phyloP scores from a whole-genome alignment of 2,329 filamentous ascomycete genomes.

The Aspergillus sp. region DNA sequence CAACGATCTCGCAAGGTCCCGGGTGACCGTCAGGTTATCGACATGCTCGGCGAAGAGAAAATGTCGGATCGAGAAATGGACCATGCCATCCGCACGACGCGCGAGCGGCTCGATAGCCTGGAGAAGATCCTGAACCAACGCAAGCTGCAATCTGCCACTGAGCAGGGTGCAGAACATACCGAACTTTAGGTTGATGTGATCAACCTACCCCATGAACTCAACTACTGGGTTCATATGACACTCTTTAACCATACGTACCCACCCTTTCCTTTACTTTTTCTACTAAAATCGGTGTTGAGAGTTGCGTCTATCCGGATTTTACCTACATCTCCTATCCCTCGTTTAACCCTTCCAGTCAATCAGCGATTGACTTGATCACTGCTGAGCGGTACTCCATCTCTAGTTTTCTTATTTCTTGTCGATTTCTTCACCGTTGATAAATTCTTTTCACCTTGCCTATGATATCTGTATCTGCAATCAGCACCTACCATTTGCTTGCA shows the following conservation, averaged over 20 bases:
- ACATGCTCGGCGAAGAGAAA: constrained; percentile 60
- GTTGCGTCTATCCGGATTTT: background rate
- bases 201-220: background rate
- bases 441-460: background rate
- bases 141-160: constrained; percentile 33
- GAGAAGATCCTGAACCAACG: constrained; percentile 69
- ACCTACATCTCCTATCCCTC: background rate
- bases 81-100: constrained; percentile 80
- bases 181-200: constrained; percentile 23
- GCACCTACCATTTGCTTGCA: background rate
- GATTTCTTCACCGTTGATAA: background rate
- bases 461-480: background rate
- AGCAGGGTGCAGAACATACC: constrained; percentile 18
- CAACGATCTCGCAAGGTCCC: constrained; percentile 32
- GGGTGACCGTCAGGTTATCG: constrained; percentile 51
- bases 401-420: background rate
- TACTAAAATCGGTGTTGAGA: background rate
- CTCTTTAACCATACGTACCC: background rate
- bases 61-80: constrained; percentile 74
- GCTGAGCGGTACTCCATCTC: background rate
- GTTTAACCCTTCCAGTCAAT: background rate
- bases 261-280: background rate
- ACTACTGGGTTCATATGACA: background rate
- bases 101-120: constrained; percentile 76
- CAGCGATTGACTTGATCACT: background rate